Percentiles rank a stretch among this genome's conserved stretches.
Conservation (phyloP, 2,329 filamentous ascomycete genomes). For the Didymella exigua region DNA sequence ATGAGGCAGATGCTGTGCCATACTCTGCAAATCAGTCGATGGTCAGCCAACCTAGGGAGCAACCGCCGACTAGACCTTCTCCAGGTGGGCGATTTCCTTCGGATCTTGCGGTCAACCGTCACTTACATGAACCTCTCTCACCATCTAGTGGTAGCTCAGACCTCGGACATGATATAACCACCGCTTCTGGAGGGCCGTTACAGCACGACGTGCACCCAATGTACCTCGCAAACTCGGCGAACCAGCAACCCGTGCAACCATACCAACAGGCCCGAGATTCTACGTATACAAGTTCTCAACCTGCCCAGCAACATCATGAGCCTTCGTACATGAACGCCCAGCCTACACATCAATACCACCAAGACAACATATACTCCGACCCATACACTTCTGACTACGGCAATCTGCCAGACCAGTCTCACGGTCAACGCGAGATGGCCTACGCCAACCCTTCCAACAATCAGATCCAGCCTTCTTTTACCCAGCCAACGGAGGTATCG, state of each 20-base stretch:
- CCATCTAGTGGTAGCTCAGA: conserved; percentile 82
- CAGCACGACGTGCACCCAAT: conserved; percentile 47
- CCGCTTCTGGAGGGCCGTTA: conserved; percentile 60
- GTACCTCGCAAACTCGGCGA: conserved; percentile 27
- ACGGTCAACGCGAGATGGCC: conserved; percentile 4
- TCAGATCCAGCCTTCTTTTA: conserved; percentile 11
- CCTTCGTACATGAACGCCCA: conserved; percentile 12
- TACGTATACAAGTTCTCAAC: not conserved
- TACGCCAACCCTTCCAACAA: conserved; percentile 18
- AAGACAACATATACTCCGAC: conserved; percentile 22
- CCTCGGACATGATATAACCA: conserved; percentile 64
- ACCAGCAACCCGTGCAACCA: conserved; percentile 25
- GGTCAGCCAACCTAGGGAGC: conserved; percentile 44
- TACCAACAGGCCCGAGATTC: conserved; percentile 19
- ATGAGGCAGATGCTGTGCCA: conserved; percentile 69
- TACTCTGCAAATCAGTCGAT: conserved; percentile 65
- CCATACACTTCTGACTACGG: conserved; percentile 23
- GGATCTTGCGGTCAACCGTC: conserved; percentile 85
- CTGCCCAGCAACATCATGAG: conserved; percentile 4
- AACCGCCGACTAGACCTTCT: conserved; percentile 70
- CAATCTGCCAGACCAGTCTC: not conserved
- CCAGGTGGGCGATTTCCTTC: conserved; percentile 97
- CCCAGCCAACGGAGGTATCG: conserved; percentile 10
- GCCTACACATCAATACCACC: conserved; percentile 10
- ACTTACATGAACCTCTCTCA: conserved; percentile 79